Conservation (phyloP, 768 basidiomycete genomes). For the Naganishia vaughanmartiniae region DNA sequence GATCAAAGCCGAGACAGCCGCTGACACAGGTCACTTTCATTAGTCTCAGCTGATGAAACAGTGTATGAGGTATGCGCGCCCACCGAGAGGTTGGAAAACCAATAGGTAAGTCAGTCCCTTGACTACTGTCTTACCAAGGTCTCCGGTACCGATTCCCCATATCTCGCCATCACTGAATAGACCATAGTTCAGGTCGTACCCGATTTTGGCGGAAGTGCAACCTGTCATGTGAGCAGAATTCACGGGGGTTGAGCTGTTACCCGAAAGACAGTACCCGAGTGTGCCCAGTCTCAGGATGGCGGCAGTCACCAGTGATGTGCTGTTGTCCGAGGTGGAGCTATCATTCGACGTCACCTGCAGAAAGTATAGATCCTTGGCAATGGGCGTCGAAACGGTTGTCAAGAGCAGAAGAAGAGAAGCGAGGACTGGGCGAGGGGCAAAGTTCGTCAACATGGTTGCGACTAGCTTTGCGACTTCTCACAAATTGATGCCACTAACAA, state of each 20-base stretch:
- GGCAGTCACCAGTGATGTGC: background rate
- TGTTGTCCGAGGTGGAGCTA: background rate
- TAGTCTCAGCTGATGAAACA: background rate
- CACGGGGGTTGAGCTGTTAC: background rate
- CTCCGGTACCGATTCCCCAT: background rate
- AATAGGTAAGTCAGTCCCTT: constrained; percentile 26
- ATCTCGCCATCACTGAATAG: constrained; percentile 15
- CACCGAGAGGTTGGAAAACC: constrained; percentile 28
- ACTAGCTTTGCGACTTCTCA: too few species aligned
- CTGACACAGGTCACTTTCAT: constrained; percentile 20
- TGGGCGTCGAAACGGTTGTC: constrained; percentile 70
- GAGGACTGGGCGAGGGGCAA: constrained; percentile 45
- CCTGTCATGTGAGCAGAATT: background rate
- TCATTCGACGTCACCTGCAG: constrained; percentile 55
- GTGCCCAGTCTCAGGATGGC: constrained; percentile 13
- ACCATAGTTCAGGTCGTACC: constrained; percentile 6
- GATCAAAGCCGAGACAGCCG: constrained; percentile 41
- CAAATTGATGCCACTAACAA: constrained; percentile 1
- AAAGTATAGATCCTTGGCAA: constrained; percentile 66
- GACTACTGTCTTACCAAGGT: constrained; percentile 3
- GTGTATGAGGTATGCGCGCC: background rate
- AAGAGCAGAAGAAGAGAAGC: constrained; percentile 74
- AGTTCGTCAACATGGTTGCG: background rate
- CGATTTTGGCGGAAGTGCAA: constrained; percentile 21
- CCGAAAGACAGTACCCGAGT: constrained; percentile 21